A percentile compares a stretch with the other conserved stretches of the same genome.
These are phyloP conservation scores for Echium plantagineum DNA, from an alignment of 257 asterid species.

Conservation along the genomic window DNA sequence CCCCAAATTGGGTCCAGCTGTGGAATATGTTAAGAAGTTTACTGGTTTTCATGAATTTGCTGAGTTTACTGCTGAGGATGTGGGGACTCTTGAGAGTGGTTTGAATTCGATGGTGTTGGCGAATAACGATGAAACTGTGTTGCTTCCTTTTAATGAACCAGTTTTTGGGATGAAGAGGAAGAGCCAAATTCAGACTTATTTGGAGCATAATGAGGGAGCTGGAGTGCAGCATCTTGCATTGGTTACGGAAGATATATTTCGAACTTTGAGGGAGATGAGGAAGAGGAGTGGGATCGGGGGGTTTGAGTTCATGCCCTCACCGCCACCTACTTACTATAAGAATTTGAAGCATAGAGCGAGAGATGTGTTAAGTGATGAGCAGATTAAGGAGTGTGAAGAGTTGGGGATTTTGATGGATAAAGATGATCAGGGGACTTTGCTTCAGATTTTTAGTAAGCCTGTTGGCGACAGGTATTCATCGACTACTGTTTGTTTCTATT, in stretches of 20 bases:
- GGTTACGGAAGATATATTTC: slow-evolving; percentile 56
- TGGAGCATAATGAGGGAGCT: slow-evolving; percentile 95
- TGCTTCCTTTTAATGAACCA: slow-evolving; percentile 80
- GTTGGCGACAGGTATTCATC: slow-evolving; percentile 72
- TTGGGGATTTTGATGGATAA: slow-evolving; percentile 89
- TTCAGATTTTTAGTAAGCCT: slow-evolving; percentile 95
- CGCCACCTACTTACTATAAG: slow-evolving; percentile 69
- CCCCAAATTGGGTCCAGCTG: slow-evolving; percentile 45
- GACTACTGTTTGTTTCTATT: neutral
- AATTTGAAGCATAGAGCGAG: slow-evolving; percentile 62
- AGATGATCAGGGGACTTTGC: slow-evolving; percentile 95
- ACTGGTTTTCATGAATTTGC: slow-evolving; percentile 92
- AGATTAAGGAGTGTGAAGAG: slow-evolving; percentile 78
- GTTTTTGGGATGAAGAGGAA: slow-evolving; percentile 77
- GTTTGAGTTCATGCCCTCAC: slow-evolving; percentile 90
- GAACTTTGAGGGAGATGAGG: slow-evolving; percentile 81
- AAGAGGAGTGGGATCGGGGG: slow-evolving; percentile 82
- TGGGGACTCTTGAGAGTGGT: slow-evolving; percentile 85
- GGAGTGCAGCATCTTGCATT: slow-evolving; percentile 94
- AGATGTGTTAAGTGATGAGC: slow-evolving; percentile 62
- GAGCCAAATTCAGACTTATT: slow-evolving; percentile 92
- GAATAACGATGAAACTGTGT: slow-evolving; percentile 60
- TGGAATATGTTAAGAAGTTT: slow-evolving; percentile 55
- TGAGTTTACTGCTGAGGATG: slow-evolving; percentile 72
- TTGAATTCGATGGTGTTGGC: slow-evolving; percentile 78